phyloP scores from a whole-genome alignment of 2,329 filamentous ascomycete species.

The Ceratocystis destructans region DNA sequence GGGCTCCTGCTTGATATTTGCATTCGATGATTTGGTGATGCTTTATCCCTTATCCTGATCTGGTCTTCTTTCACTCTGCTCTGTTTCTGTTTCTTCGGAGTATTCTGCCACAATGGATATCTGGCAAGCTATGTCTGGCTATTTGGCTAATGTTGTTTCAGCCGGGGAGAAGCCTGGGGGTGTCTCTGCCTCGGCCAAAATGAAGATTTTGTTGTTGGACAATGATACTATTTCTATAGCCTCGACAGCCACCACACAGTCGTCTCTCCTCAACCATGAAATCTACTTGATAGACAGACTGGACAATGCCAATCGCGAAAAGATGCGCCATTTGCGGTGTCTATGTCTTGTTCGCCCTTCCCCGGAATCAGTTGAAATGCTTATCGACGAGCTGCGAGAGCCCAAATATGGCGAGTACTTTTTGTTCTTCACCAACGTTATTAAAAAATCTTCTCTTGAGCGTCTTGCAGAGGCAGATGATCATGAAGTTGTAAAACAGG shows the following conservation, averaged over 20 bases:
- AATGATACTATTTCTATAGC: constrained; percentile 87
- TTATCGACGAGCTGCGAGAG: constrained; percentile 90
- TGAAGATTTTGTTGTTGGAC: constrained; percentile 95
- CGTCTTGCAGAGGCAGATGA: constrained; percentile 91
- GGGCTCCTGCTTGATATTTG: not conserved
- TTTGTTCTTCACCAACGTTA: constrained; percentile 93
- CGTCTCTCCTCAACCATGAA: constrained; percentile 84
- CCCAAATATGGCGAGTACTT: constrained; percentile 97
- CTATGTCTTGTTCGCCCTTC: constrained; percentile 88
- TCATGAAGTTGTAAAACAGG: constrained; percentile 84
- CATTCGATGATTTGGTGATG: not conserved
- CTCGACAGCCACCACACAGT: constrained; percentile 91
- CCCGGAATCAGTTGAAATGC: constrained; percentile 76
- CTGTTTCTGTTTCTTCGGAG: not conserved
- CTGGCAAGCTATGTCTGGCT: constrained; percentile 80
- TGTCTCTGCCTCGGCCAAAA: constrained; percentile 67
- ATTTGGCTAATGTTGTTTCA: constrained; percentile 80
- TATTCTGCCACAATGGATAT: constrained; percentile 60
- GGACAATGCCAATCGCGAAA: constrained; percentile 79
- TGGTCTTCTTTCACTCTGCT: not conserved
- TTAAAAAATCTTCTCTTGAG: constrained; percentile 91
- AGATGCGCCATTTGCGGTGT: constrained; percentile 94
- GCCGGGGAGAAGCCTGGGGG: constrained; percentile 36
- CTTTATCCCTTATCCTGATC: not conserved
- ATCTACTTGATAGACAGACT: constrained; percentile 95